These are phyloP conservation scores for Spergularia marina DNA, from an alignment of 148 eudicot genomes.

Conservation along the genomic window DNA sequence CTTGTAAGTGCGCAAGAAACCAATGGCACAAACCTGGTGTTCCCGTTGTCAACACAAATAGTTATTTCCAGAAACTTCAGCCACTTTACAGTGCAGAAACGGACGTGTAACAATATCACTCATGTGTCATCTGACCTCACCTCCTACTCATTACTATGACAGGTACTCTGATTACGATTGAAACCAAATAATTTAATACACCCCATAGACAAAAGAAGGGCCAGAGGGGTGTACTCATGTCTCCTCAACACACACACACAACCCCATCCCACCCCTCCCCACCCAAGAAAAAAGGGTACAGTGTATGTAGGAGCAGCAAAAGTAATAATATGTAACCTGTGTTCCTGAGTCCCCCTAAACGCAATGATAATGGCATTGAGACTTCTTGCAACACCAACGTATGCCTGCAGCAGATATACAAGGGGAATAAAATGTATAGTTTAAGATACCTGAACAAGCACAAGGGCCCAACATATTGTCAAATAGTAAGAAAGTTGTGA, in stretches of 20 bases:
- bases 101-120: no score
- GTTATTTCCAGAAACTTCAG: no score
- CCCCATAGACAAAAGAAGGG: no score
- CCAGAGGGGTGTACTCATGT: not conserved
- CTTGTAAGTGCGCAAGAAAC: no score
- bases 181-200: not conserved
- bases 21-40: no score
- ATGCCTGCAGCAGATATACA: conserved; percentile 57
- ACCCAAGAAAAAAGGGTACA: not conserved
- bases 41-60: no score
- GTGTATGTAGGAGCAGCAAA: conserved; percentile 1
- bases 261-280: not conserved
- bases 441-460: not conserved
- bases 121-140: no score
- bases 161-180: not conserved
- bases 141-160: not conserved
- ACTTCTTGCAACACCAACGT: conserved; percentile 81
- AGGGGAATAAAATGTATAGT: not conserved
- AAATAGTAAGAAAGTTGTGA: not conserved
- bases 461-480: not conserved
- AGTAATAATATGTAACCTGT: conserved; percentile 47
- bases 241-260: not conserved
- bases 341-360: conserved; percentile 90
- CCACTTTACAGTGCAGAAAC: no score
- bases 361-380: conserved; percentile 86